Base-by-base conservation (phyloP, 495 filamentous ascomycete genomes). In the Tetracladium setigerum region DNA sequence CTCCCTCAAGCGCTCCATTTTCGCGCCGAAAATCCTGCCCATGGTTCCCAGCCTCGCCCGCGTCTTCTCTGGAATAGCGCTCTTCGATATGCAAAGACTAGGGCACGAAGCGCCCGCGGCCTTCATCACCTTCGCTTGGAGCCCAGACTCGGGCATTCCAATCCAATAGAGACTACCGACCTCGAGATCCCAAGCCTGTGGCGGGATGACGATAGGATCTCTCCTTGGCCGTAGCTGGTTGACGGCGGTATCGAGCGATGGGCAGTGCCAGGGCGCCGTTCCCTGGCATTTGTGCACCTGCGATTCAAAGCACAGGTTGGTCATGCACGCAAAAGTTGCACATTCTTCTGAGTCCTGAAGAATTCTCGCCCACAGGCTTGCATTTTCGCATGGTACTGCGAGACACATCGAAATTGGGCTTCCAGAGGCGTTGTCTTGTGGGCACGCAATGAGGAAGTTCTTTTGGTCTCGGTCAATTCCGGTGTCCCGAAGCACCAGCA, bases 401-500 rank as follows among this genome's bases (percentile, higher is more conserved):
- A 51, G 49, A 22, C 49, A 51, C 6, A n/a, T n/a, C n/a, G 34
- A 42, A 24, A 38, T 45, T n/a, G 41, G 49, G 49, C 35, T 46
- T 12, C 40, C 33, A n/a, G n/a, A n/a, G n/a, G n/a, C n/a, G n/a
- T n/a, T n/a, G n/a, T n/a, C 31, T 45, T 46, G 22, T 27, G 41
- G 15, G 41, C 41, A 52, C 13, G 49, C 49, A 40, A 52, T 46
- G 6, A 46, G 13, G 7, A 52, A 35, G 8, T 43, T 33, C 33
- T 46, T 33, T n/a, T 19, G 14, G 5, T 45, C 30, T 35, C 30
- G 30, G 30, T 46, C 41, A 18, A 52, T 33, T 1, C 49, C 49
- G 2, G 41, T 52, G n/a, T 52, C 41, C 32, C 30, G 30, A 16
- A 52, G 49, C 1, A 52, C 38, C 13, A 19, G 12, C 3, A 52